Base-by-base conservation (phyloP, 306 rosid genomes). In the Prunus campanulata region DNA sequence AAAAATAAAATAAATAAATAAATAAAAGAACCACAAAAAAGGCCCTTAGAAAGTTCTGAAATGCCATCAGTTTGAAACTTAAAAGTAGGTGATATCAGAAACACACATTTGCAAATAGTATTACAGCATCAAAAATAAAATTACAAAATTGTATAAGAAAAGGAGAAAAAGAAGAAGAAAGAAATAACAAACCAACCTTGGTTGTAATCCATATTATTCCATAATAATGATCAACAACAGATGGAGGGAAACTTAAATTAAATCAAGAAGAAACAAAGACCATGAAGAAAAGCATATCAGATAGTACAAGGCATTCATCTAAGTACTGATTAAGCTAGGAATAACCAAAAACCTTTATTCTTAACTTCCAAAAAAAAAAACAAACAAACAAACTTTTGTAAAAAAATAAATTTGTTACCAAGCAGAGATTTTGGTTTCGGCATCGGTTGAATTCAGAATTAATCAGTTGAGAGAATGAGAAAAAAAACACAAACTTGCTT, bases 341-440 rank as follows among this genome's bases (percentile, higher is more conserved):
- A 52, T 19, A 70, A 19, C n/a, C 5, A 8, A 7, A 29, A 27
- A 14, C 20, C 35, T 2, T 27, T 14, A 24, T 24, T 59, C 65
- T 24, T 10, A 59, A 11, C 15, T 48, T 48, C 0, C 5, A 14
- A 4, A 3, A 8, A 27, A 8, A 8, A 16, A 15, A 27, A 8
- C 14, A 2, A 16, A 49, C 6, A 32, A 32, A 32, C 35, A 69
- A 69, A 3, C 13, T 20, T 20, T 27, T 6, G n/a, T 13, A 11
- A 6, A 44, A 71, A 51, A 4, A 29, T 0, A 27, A 27, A 2
- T 16, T 77, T 68, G 78, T 84, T 81, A 84, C 81, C 83, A 5
- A 80, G 80, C 25, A 74, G 49, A 72, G 75, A 71, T 67, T 84
- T 85, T 56, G 67, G 66, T 44, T 83, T 83, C 47, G 66, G 82